Conservation (phyloP, 2,329 filamentous ascomycete species). For the Biscogniauxia marginata region DNA sequence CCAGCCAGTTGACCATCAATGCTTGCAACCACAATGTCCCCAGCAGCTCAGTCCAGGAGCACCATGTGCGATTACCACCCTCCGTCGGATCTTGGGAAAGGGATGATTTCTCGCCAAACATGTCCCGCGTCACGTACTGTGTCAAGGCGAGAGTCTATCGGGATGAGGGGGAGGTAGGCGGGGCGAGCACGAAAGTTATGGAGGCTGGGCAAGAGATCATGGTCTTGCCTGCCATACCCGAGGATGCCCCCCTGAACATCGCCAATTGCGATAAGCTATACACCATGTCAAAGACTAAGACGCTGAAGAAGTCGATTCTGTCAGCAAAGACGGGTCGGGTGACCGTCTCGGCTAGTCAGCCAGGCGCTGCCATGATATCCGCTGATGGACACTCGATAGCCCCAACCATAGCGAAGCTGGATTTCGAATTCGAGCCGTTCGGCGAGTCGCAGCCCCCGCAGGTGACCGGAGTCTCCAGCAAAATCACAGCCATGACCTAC, state of each 20-base stretch:
- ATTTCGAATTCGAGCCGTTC: constrained; percentile 48
- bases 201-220: constrained; percentile 46
- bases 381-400: constrained; percentile 46
- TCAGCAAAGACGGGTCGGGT: constrained; percentile 50
- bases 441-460: constrained; percentile 45
- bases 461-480: constrained; percentile 48
- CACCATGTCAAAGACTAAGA: constrained; percentile 49
- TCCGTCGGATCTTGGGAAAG: constrained; percentile 52
- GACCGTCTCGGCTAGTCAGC: constrained; percentile 45
- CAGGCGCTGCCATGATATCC: constrained; percentile 48
- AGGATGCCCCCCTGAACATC: constrained; percentile 52
- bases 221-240: constrained; percentile 49
- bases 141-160: constrained; percentile 47
- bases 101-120: constrained; percentile 55
- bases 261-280: constrained; percentile 49
- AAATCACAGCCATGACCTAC: constrained; percentile 52
- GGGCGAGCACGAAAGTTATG: constrained; percentile 34
- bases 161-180: constrained; percentile 29
- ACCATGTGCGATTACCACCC: constrained; percentile 54
- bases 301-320: constrained; percentile 52
- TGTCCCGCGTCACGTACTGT: constrained; percentile 53
- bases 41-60: constrained; percentile 46
- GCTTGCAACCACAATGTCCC: constrained; percentile 53
- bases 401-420: constrained; percentile 43
- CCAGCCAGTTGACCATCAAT: constrained; percentile 53